Base-by-base conservation (phyloP, 345 rosid genomes). In the Heritiera fomes region DNA sequence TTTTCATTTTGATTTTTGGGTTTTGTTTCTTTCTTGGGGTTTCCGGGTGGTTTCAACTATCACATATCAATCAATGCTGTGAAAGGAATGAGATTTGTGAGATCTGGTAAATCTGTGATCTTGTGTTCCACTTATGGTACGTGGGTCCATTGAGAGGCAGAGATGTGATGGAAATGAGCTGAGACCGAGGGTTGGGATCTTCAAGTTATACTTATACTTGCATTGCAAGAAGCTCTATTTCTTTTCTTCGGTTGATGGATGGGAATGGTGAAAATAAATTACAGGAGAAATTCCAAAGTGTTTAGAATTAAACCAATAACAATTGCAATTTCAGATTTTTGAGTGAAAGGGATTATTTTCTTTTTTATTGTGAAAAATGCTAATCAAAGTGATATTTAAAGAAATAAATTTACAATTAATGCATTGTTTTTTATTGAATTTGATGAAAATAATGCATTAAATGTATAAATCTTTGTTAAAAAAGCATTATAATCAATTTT, bases 161-260 rank as follows among this genome's bases (percentile, higher is more conserved):
- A 17, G 13, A 62, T 6, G 11, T 47, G 11, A 20, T 70, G 74
- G n/a, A 61, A 70, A 70, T 28, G 6, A 67, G n/a, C 1, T 18
- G 28, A 52, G 18, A 52, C 38, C 2, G 5, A 14, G 56, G 14
- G 18, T 40, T 28, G 53, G 47, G 65, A 59, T 71, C 58, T 77
- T 71, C 65, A 40, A 62, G 73, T 73, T 55, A 73, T 10, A 3
- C 4, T 73, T 55, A 73, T 10, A 3, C 4, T 10, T 9, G 10
- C 13, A 10, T 40, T 69, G 17, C 73, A 69, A 69, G 56, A 69
- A 69, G 56, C 56, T 69, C 55, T 11, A 61, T 28, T 34, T 73
- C 30, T 7, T 67, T 67, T 14, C 68, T 34, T 63, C 34, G 45
- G 38, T 34, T 34, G 38, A 34, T 63, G 45, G 68, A 30, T 1